Evolutionary conservation across 768 basidiomycete species (phyloP), one percentile per base, ranked within the genome.

Genomic region (Coprinellus micaceus): DNA sequence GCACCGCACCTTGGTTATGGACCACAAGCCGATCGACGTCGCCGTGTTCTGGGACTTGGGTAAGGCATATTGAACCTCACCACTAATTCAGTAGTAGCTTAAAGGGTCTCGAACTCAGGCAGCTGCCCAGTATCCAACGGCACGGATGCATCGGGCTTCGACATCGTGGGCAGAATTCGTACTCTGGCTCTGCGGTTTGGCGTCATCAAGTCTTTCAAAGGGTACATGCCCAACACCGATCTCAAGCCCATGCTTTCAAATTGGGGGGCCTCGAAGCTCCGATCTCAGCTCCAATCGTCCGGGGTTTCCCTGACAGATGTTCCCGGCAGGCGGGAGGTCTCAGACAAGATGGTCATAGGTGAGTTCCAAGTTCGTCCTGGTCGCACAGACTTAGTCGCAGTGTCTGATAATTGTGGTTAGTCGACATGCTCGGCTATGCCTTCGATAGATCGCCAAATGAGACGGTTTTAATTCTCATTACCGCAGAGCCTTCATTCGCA

Each of bases 401-500:
- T 2, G 11, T 24, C 17, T 26, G 19, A 41, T 40, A 41, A 13
- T 25, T 21, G 26, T 44, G 22, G 33, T n/a, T n/a, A 69, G 66
- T 65, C 44, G 64, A 68, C 43, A 61, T 69, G 62, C 61, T 65
- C 28, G 29, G 60, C 15, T 61, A 71, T 58, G 74, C 72, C 15
- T 69, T 79, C 45, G 82, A 82, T 60, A 76, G 73, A 55, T 70
- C 75, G 6, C 67, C 75, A 4, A 4, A 15, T 5, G 19, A 15
- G 15, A 79, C 78, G 21, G 68, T 81, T 29, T 52, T 82, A 24
- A 65, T 83, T 13, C 54, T 55, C n/a, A 79, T 82, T 45, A 72
- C 79, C 5, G 74, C 74, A 0, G 77, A 82, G 61, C 64, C 71
- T 13, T 76, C 77, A 56, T 75, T 77, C 52, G 70, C 75, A 0